Evolutionary conservation across 176 grass and related monocot species (phyloP).

Genomic region (Calamus simplicifolius): DNA sequence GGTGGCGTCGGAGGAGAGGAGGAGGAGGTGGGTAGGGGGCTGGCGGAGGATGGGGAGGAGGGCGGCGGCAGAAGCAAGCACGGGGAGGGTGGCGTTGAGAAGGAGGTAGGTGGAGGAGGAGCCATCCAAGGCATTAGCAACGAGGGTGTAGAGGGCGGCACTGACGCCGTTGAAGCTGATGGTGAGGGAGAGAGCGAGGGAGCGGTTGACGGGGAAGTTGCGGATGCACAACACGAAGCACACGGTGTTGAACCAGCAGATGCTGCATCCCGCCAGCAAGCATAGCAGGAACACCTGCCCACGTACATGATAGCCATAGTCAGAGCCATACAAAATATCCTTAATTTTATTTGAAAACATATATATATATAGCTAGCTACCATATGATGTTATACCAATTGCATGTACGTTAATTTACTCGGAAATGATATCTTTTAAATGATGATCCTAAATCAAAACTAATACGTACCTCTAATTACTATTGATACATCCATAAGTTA

Average conservation of each 20-base stretch:
- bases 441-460: no score
- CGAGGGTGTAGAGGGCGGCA: slow-evolving; percentile 70
- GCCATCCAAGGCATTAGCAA: slow-evolving; percentile 32
- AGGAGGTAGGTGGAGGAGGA: slow-evolving; percentile 62
- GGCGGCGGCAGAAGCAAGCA: slow-evolving; percentile 34
- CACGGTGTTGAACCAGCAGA: slow-evolving; percentile 98
- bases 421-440: no score
- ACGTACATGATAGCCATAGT: no score
- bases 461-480: no score
- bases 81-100: slow-evolving; percentile 64
- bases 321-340: no score
- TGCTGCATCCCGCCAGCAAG: slow-evolving; percentile 77
- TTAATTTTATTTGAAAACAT: no score
- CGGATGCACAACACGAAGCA: slow-evolving; percentile 87
- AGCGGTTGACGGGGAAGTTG: slow-evolving; percentile 59
- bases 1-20: slow-evolving; percentile 8
- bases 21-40: slow-evolving; percentile 27
- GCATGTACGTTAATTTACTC: no score
- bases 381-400: no score
- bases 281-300: slow-evolving; percentile 72
- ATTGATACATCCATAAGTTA: no score
- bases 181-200: slow-evolving; percentile 76
- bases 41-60: slow-evolving; percentile 57
- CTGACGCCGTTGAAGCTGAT: slow-evolving; percentile 91
- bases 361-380: no score